Percentiles rank a stretch among this genome's conserved stretches.
Conservation (phyloP, 1,139 yeast species). For the Meyerozyma elateridarum region DNA sequence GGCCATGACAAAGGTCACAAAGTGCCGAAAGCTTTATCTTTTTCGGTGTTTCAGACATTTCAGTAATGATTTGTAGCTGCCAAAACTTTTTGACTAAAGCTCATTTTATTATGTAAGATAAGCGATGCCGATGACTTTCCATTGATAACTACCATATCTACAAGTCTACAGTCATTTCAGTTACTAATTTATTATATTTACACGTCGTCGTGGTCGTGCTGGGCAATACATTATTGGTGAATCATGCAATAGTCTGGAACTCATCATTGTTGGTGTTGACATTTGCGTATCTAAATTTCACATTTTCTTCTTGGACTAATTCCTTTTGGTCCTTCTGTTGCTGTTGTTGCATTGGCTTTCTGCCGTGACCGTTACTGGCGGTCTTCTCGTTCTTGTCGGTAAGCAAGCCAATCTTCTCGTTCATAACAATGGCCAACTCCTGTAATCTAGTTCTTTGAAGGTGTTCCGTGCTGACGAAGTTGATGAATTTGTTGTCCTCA, state of each 20-base stretch:
- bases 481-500: conserved; percentile 54
- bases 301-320: conserved; percentile 32
- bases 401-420: conserved; percentile 79
- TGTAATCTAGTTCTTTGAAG: conserved; percentile 76
- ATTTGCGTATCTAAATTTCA: conserved; percentile 44
- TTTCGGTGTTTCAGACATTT: conserved; percentile 12
- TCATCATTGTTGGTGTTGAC: conserved; percentile 45
- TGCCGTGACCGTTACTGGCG: conserved; percentile 66
- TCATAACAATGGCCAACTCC: conserved; percentile 80
- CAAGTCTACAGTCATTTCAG: no score
- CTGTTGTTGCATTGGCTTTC: conserved; percentile 30
- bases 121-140: no score
- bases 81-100: no score
- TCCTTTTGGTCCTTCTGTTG: conserved; percentile 26
- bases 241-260: conserved; percentile 33
- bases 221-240: conserved; percentile 1
- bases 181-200: conserved; percentile 4
- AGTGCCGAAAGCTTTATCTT: conserved; percentile 40
- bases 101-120: no score
- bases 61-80: no score
- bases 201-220: conserved; percentile 3
- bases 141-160: no score
- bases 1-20: conserved; percentile 82
- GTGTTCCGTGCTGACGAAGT: conserved; percentile 65
- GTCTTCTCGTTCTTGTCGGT: conserved; percentile 85